Percentiles rank a stretch among this genome's conserved stretches.
These are phyloP conservation scores for Colletotrichum cordylinicola DNA, from an alignment of 2,329 filamentous ascomycete genomes.

Conservation along the genomic window DNA sequence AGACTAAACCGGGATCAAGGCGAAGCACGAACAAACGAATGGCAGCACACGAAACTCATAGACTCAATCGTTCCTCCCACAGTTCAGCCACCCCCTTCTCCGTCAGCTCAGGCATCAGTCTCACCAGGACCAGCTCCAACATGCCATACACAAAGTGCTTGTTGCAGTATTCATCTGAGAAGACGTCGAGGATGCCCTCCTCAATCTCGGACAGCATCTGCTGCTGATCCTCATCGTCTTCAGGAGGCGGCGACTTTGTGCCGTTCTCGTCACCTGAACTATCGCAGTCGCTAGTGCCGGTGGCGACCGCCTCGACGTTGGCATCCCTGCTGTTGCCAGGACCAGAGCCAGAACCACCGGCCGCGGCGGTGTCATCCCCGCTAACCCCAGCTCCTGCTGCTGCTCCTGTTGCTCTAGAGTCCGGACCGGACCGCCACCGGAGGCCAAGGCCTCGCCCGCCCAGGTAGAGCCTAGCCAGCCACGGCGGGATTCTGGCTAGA, in stretches of 20 bases:
- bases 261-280: slow-evolving; percentile 24
- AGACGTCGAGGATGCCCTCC: slow-evolving; percentile 71
- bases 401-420: not conserved
- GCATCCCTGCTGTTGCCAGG: slow-evolving; percentile 7
- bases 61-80: slow-evolving; percentile 72
- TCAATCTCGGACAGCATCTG: slow-evolving; percentile 65
- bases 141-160: slow-evolving; percentile 87
- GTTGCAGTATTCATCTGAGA: slow-evolving; percentile 87
- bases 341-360: not conserved
- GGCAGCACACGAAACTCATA: not conserved
- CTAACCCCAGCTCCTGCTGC: not conserved
- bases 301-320: slow-evolving; percentile 28
- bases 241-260: slow-evolving; percentile 20
- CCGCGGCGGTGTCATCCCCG: not conserved
- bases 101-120: slow-evolving; percentile 82
- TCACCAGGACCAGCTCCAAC: slow-evolving; percentile 81
- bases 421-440: slow-evolving; percentile 27
- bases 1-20: not conserved
- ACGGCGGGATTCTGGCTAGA: slow-evolving; percentile 52
- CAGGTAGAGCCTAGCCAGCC: slow-evolving; percentile 57
- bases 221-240: slow-evolving; percentile 47
- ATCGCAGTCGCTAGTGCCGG: slow-evolving; percentile 20
- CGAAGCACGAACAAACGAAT: not conserved
- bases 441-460: slow-evolving; percentile 41
- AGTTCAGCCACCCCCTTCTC: slow-evolving; percentile 75